Evolutionary conservation across 352 stramenopile genomes (phyloP).

Genomic region (Phytopythium cucurbitacearum): DNA sequence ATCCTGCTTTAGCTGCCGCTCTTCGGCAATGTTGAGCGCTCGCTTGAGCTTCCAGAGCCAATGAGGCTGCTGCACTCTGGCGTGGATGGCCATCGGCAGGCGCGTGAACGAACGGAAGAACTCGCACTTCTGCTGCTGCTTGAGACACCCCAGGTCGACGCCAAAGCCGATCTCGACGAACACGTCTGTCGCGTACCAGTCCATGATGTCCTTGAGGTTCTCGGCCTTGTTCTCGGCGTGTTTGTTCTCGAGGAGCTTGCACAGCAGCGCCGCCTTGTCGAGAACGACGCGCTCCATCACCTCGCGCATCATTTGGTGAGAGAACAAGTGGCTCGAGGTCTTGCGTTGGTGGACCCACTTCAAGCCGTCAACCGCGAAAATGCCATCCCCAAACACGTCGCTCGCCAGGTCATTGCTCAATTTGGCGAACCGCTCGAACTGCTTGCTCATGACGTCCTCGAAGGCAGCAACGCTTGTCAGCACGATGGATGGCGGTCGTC

Average conservation of each 20-base stretch:
- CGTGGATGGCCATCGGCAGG: constrained; percentile 23
- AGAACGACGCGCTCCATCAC: constrained; percentile 27
- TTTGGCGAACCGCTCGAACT: constrained; percentile 80
- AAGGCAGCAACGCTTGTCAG: constrained; percentile 30
- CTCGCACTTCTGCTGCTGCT: constrained; percentile 19
- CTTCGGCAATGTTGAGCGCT: constrained; percentile 33
- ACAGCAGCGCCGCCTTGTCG: constrained; percentile 20
- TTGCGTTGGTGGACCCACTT: constrained; percentile 46
- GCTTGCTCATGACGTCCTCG: constrained; percentile 51
- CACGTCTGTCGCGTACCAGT: constrained; percentile 53
- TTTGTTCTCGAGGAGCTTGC: constrained; percentile 11
- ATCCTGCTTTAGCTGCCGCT: constrained; percentile 29
- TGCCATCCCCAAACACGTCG: constrained; percentile 61
- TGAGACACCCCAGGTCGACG: constrained; percentile 32
- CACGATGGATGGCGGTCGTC: constrained; percentile 32
- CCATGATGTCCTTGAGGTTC: constrained; percentile 38
- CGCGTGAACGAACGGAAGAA: constrained; percentile 30
- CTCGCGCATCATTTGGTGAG: constrained; percentile 19
- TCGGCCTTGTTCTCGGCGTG: no score
- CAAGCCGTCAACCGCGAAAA: constrained; percentile 36
- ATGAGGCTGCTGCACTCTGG: constrained; percentile 23
- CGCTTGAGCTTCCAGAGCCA: constrained; percentile 34
- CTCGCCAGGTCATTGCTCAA: constrained; percentile 30
- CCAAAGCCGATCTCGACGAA: constrained; percentile 74
- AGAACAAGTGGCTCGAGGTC: constrained; percentile 74